Conservation (phyloP, 768 basidiomycete species). For the Megacollybia marginata region DNA sequence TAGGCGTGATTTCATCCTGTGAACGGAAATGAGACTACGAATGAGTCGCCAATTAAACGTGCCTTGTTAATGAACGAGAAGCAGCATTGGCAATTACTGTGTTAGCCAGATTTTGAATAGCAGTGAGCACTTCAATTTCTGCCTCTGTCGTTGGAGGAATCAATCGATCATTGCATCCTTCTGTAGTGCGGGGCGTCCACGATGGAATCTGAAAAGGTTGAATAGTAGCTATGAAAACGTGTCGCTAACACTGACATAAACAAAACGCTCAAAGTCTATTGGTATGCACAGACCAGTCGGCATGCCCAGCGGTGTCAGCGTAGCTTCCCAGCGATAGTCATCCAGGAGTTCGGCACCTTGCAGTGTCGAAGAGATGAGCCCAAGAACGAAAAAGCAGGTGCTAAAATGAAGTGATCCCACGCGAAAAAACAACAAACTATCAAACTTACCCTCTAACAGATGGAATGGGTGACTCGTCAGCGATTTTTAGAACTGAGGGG, state of each 20-base stretch:
- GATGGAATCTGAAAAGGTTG: conserved; percentile 52
- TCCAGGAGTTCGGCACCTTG: conserved; percentile 91
- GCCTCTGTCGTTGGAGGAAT: conserved; percentile 57
- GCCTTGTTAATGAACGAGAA: conserved; percentile 85
- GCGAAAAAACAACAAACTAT: neutral
- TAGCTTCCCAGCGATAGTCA: conserved; percentile 91
- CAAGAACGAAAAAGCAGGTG: conserved; percentile 94
- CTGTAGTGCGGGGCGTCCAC: conserved; percentile 43
- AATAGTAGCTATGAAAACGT: neutral
- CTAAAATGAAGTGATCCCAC: conserved; percentile 30
- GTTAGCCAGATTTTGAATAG: conserved; percentile 91
- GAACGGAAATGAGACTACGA: conserved; percentile 1
- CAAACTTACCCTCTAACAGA: conserved; percentile 85
- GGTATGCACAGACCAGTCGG: conserved; percentile 93
- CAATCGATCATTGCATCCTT: conserved; percentile 39
- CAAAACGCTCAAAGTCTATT: conserved; percentile 71
- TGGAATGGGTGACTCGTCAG: conserved; percentile 80
- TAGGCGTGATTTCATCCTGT: conserved; percentile 69
- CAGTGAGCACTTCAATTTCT: conserved; percentile 80
- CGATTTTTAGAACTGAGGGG: conserved; percentile 83
- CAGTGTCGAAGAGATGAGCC: conserved; percentile 83
- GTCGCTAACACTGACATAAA: conserved; percentile 14
- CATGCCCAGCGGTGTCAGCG: conserved; percentile 73
- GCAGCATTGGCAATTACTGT: conserved; percentile 94
- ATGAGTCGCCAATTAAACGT: conserved; percentile 13